phyloP scores from a whole-genome alignment of 2,329 filamentous ascomycete species.

The Aspergillus japonicus region DNA sequence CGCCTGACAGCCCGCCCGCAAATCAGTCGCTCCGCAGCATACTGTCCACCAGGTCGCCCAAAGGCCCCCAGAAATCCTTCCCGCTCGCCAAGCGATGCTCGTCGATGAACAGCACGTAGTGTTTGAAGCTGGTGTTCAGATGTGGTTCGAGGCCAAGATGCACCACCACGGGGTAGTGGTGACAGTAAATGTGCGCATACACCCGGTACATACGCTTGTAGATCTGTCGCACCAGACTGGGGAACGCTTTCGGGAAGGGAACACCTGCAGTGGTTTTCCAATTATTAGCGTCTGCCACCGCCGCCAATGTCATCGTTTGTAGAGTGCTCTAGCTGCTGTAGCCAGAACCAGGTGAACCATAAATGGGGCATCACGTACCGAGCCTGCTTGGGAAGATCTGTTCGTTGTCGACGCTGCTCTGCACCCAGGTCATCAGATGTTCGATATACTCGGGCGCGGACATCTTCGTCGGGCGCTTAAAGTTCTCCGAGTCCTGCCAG shows the following conservation, averaged over 20 bases:
- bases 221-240: conserved; percentile 83
- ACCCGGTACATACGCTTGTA: conserved; percentile 99
- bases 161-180: conserved; percentile 96
- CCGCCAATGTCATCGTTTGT: neutral
- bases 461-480: conserved; percentile 97
- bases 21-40: conserved; percentile 88
- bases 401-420: conserved; percentile 93
- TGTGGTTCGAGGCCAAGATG: conserved; percentile 95
- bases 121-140: conserved; percentile 98
- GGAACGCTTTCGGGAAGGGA: conserved; percentile 91
- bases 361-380: conserved; percentile 50
- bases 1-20: neutral
- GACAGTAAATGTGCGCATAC: conserved; percentile 99
- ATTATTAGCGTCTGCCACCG: neutral
- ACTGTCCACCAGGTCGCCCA: conserved; percentile 94
- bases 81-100: conserved; percentile 90
- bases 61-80: conserved; percentile 94
- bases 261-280: conserved; percentile 58
- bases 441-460: conserved; percentile 96
- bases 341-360: no score
- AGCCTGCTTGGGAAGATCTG: conserved; percentile 91
- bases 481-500: conserved; percentile 94
- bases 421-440: conserved; percentile 95
- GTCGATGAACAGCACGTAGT: conserved; percentile 97
- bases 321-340: no score